These are phyloP conservation scores for Apiospora rasikravindrae DNA, from an alignment of 2,329 filamentous ascomycete genomes.

Conservation along the genomic window DNA sequence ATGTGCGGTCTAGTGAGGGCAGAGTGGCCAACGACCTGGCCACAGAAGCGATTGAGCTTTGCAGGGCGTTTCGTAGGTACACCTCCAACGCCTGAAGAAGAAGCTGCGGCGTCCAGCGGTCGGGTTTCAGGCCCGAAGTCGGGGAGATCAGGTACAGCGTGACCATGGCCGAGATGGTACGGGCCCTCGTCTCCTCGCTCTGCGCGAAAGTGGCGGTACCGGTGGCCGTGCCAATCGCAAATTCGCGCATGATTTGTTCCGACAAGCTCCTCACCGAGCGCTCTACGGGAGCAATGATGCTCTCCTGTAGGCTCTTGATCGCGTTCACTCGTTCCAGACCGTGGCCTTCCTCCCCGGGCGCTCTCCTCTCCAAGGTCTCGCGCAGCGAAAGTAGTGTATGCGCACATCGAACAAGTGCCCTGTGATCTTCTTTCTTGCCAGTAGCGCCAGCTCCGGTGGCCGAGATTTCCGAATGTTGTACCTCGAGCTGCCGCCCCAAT, in stretches of 20 bases:
- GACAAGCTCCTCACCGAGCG: slow-evolving; percentile 73
- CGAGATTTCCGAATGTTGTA: slow-evolving; percentile 77
- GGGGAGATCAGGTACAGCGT: slow-evolving; percentile 85
- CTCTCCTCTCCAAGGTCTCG: slow-evolving; percentile 72
- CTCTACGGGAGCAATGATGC: slow-evolving; percentile 75
- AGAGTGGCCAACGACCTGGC: slow-evolving; percentile 78
- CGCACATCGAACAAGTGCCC: slow-evolving; percentile 80
- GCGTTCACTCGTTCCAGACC: slow-evolving; percentile 77
- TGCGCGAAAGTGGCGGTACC: slow-evolving; percentile 63
- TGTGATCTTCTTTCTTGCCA: slow-evolving; percentile 70
- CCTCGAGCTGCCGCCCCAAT: slow-evolving; percentile 83
- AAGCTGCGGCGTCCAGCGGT: slow-evolving; percentile 68
- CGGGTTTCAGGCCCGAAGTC: slow-evolving; percentile 55
- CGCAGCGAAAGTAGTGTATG: slow-evolving; percentile 79
- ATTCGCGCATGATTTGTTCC: slow-evolving; percentile 82
- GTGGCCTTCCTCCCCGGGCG: slow-evolving; percentile 74
- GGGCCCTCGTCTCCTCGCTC: slow-evolving; percentile 75
- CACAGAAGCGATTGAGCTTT: slow-evolving; percentile 77
- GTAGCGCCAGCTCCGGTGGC: slow-evolving; percentile 42
- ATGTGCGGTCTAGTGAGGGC: slow-evolving; percentile 79
- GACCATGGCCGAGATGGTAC: slow-evolving; percentile 74
- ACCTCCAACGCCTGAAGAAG: slow-evolving; percentile 79
- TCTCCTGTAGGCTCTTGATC: slow-evolving; percentile 71
- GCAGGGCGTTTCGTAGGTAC: slow-evolving; percentile 81
- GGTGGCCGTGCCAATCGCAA: slow-evolving; percentile 68